Evolutionary conservation across 2,329 filamentous ascomycete species (phyloP), one percentile per base, ranked within the genome.

Genomic region (Xylaria sp.): DNA sequence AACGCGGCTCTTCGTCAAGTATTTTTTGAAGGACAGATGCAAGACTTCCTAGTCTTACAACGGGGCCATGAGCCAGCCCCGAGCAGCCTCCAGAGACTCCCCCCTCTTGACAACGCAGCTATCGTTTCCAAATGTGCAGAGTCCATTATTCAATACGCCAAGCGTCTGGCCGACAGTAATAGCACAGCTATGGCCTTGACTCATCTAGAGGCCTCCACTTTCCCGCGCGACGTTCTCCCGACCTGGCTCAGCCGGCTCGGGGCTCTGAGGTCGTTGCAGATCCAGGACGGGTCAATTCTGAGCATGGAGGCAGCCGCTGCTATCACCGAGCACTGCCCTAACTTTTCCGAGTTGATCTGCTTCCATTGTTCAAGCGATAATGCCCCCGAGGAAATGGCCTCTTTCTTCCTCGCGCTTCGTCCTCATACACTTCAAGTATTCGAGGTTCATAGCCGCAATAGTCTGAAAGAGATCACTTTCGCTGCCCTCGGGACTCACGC

Each of bases 211-310:
- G 84, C 83, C 11, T 75, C 82, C 37, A 62, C 67, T 59, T 77
- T 88, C 38, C 76, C 83, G n/a, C 78, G 82, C 7, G 76, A 77
- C 51, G 76, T 82, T 4, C 77, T 92, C 4, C 77, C 83, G 0
- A 76, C 74, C 28, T 92, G 89, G 88, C 80, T 86, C 14, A 80
- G 84, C 12, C 79, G 83, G 33, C 75, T 91, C 25, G 80, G 84
- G 1, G 81, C 84, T 25, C 76, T 93, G 8, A 83, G 80, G 57
- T 82, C 80, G 1, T 78, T 92, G 35, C 83, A 85, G 15, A 76
- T 92, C 1, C 87, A 82, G 73, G 84, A 89, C 65, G 89, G 88
- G 2, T 82, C 81, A 40, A 81, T 84, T 9, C 79, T 92, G 1
- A 82, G 81, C 42, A 78, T 84, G 53, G 80, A 84, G 58, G 80